phyloP scores from a whole-genome alignment of 2,329 filamentous ascomycete species.

The Chaetomium globosum region DNA sequence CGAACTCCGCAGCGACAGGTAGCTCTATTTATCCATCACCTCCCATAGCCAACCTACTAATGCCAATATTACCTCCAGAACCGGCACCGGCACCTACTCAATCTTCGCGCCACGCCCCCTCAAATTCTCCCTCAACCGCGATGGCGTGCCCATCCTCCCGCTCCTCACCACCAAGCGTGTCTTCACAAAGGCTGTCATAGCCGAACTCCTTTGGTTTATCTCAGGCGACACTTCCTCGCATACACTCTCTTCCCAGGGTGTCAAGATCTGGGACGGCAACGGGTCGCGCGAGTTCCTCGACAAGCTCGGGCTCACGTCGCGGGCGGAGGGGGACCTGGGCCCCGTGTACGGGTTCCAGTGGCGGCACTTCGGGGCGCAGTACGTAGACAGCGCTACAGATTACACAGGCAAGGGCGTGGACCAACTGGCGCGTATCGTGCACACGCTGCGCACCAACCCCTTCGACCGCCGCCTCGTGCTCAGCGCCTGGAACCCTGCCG shows the following conservation, averaged over 20 bases:
- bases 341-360: conserved; percentile 99
- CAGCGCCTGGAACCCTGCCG: conserved; percentile 89
- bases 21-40: conserved; percentile 29
- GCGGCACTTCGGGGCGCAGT: conserved; percentile 95
- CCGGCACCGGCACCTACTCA: conserved; percentile 88
- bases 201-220: conserved; percentile 95
- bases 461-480: conserved; percentile 90
- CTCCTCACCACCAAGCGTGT: conserved; percentile 97
- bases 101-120: conserved; percentile 86
- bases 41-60: conserved; percentile 6
- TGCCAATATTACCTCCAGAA: conserved; percentile 55
- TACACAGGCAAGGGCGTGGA: conserved; percentile 90
- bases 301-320: conserved; percentile 75
- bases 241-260: conserved; percentile 73
- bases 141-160: conserved; percentile 70
- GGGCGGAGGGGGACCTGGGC: conserved; percentile 84
- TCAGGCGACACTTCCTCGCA: conserved; percentile 78
- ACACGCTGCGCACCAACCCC: conserved; percentile 79
- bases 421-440: conserved; percentile 86
- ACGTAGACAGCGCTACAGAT: conserved; percentile 75
- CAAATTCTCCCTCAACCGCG: conserved; percentile 77
- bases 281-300: conserved; percentile 90
- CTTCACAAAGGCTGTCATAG: conserved; percentile 85
- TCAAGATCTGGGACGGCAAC: conserved; percentile 99
- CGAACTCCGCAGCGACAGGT: conserved; percentile 88